Percentiles rank a stretch among this genome's conserved stretches.
These are phyloP conservation scores for Neopestalotiopsis sp. DNA, from an alignment of 2,329 filamentous ascomycete species.

Conservation along the genomic window DNA sequence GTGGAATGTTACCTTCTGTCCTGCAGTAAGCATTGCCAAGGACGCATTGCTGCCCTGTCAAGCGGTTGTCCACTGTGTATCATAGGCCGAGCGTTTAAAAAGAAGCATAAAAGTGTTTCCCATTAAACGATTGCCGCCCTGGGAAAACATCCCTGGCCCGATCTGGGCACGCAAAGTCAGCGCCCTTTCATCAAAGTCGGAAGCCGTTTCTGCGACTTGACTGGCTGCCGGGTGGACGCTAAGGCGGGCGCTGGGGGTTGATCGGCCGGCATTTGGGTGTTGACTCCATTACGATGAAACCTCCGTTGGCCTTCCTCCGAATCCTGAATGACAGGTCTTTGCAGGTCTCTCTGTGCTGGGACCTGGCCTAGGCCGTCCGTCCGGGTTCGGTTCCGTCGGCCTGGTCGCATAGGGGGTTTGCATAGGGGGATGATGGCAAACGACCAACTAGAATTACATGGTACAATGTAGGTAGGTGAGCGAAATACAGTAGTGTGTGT, in stretches of 20 bases:
- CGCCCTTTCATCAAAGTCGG: slow-evolving; percentile 6
- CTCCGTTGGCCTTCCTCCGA: background rate
- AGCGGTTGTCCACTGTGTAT: background rate
- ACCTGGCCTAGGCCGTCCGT: background rate
- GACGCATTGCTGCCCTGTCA: background rate
- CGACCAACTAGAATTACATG: no score
- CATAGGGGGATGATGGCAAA: no score
- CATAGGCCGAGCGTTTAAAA: background rate
- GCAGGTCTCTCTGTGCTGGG: no score
- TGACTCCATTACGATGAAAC: slow-evolving; percentile 9
- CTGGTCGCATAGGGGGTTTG: background rate
- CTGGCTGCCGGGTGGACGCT: slow-evolving; percentile 1
- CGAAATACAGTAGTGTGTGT: no score
- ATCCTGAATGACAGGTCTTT: slow-evolving; percentile 1
- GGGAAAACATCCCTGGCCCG: background rate
- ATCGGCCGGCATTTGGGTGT: slow-evolving; percentile 4
- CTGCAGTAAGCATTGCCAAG: background rate
- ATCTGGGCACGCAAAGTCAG: background rate
- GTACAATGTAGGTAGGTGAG: no score
- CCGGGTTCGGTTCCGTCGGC: background rate
- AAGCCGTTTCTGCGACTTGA: background rate
- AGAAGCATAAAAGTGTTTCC: slow-evolving; percentile 1
- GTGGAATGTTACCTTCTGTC: no score
- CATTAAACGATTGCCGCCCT: background rate
- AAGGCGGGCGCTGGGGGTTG: background rate